Percentiles rank a stretch among this genome's conserved stretches.
These are phyloP conservation scores for Fusarium mangiferae DNA, from an alignment of 2,329 filamentous ascomycete species.

Conservation along the genomic window DNA sequence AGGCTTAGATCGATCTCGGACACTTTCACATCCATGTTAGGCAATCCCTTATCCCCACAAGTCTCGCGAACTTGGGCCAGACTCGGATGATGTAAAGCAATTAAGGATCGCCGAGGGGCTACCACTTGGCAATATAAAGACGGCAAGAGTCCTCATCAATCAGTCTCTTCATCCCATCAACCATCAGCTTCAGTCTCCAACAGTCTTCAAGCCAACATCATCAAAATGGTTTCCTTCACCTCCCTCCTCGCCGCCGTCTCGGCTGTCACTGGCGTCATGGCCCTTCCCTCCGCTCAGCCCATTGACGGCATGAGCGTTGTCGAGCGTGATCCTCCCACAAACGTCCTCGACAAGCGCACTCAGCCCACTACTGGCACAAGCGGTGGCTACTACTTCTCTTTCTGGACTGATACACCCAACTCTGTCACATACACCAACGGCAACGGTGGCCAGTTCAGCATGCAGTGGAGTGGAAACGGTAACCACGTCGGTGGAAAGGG, in stretches of 20 bases:
- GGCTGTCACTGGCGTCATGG: constrained; percentile 30
- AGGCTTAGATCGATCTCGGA: constrained; percentile 1
- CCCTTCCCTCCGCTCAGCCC: constrained; percentile 24
- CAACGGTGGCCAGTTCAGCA: constrained; percentile 56
- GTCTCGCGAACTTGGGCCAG: background rate
- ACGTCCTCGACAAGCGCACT: constrained; percentile 46
- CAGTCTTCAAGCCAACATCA: background rate
- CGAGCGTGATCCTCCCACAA: background rate
- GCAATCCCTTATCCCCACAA: constrained; percentile 9
- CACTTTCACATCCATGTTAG: background rate
- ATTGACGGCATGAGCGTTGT: background rate
- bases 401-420: constrained; percentile 59
- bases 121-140: constrained; percentile 22
- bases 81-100: background rate
- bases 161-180: background rate
- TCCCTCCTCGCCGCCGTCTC: constrained; percentile 36
- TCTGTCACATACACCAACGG: constrained; percentile 59
- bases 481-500: constrained; percentile 45
- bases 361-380: constrained; percentile 50
- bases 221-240: constrained; percentile 39
- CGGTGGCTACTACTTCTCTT: constrained; percentile 59
- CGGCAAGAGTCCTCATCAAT: background rate
- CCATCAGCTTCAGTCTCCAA: background rate
- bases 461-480: constrained; percentile 52
- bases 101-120: background rate